A percentile compares a stretch with the other conserved stretches of the same genome.
These are phyloP conservation scores for Taxillus chinensis DNA, from an alignment of 164 flowering plant genomes.

Conservation along the genomic window DNA sequence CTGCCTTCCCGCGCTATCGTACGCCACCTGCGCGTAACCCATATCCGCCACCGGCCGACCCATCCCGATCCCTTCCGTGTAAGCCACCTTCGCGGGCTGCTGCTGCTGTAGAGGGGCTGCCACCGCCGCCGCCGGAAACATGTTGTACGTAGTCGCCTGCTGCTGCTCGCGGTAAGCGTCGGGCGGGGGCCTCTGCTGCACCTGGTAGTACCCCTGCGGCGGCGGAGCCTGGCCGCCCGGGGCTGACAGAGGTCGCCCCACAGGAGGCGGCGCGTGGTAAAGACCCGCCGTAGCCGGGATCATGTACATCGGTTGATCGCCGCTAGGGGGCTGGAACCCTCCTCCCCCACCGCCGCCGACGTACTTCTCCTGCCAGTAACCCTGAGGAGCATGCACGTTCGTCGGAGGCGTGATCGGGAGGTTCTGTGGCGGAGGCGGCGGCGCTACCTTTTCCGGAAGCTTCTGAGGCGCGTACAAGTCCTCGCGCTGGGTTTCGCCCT, in stretches of 20 bases:
- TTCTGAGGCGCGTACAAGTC: constrained; percentile 21
- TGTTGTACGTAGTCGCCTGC: constrained; percentile 19
- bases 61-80: constrained; percentile 11
- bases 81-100: neutral
- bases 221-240: constrained; percentile 2
- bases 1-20: constrained; percentile 57
- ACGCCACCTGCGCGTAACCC: constrained; percentile 44
- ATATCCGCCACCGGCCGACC: constrained; percentile 12
- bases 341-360: constrained; percentile 9
- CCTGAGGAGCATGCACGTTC: constrained; percentile 9
- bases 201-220: constrained; percentile 28
- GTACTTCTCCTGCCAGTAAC: constrained; percentile 27
- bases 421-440: constrained; percentile 4
- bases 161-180: constrained; percentile 40
- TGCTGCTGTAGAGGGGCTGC: neutral
- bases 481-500: constrained; percentile 16
- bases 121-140: constrained; percentile 9
- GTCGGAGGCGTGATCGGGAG: neutral
- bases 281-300: constrained; percentile 19
- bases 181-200: constrained; percentile 27
- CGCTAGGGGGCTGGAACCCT: constrained; percentile 13
- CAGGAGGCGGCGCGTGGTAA: constrained; percentile 16
- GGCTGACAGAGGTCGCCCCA: constrained; percentile 22
- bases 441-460: constrained; percentile 14
- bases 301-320: constrained; percentile 29